Evolutionary conservation across 495 filamentous ascomycete species (phyloP).

Genomic region (Talaromyces adpressus): DNA sequence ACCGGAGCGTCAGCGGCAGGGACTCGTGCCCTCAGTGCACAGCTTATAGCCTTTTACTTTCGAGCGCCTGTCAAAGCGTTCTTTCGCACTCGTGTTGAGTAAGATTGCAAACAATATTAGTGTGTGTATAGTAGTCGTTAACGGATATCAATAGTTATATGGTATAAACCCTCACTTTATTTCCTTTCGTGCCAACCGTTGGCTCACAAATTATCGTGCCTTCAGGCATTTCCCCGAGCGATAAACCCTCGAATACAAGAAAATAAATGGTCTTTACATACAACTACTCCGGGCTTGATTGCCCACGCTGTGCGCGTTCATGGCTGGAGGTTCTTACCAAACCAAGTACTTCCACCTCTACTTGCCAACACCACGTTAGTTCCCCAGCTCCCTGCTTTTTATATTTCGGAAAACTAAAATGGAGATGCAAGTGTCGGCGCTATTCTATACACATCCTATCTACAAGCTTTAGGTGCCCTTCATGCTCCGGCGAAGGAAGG

Average conservation of each 20-base stretch:
- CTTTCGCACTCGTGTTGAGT: slow-evolving; percentile 83
- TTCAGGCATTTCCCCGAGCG: slow-evolving; percentile 58
- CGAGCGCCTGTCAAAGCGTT: slow-evolving; percentile 84
- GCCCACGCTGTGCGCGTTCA: slow-evolving; percentile 70
- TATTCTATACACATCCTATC: slow-evolving; percentile 80
- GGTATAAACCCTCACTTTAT: slow-evolving; percentile 28
- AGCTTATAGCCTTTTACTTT: slow-evolving; percentile 82
- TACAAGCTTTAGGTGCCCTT: slow-evolving; percentile 66
- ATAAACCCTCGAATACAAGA: slow-evolving; percentile 55
- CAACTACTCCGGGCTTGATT: slow-evolving; percentile 72
- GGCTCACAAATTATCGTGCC: slow-evolving; percentile 1
- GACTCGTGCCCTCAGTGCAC: slow-evolving; percentile 70
- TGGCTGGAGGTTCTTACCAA: slow-evolving; percentile 82
- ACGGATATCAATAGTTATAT: slow-evolving; percentile 45
- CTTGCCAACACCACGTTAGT: slow-evolving; percentile 68
- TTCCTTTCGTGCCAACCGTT: neutral
- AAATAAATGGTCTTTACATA: slow-evolving; percentile 59
- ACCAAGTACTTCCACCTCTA: slow-evolving; percentile 80
- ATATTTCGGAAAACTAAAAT: slow-evolving; percentile 5
- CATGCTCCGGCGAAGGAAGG: slow-evolving; percentile 66
- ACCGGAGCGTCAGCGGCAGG: slow-evolving; percentile 71
- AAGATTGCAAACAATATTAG: slow-evolving; percentile 27
- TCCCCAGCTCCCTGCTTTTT: neutral
- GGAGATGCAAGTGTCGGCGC: slow-evolving; percentile 57
- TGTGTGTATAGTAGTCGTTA: slow-evolving; percentile 9